Conservation (phyloP, 176 grass and related monocot genomes). For the Avena atlantica region DNA sequence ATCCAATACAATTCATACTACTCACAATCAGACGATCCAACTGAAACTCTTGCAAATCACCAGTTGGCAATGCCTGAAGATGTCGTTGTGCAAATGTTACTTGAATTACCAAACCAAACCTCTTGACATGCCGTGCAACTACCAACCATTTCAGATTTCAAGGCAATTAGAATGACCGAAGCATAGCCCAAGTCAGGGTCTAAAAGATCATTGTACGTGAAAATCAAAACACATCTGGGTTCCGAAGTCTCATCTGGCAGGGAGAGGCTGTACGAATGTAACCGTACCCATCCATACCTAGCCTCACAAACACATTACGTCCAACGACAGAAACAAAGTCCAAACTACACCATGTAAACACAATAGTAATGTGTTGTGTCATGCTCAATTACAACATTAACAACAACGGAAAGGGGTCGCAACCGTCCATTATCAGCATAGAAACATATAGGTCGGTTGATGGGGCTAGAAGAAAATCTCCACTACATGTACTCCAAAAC, state of each 20-base stretch:
- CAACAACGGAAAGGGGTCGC: not conserved
- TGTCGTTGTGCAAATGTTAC: not conserved
- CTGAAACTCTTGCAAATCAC: too few relatives aligned
- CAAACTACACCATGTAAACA: not conserved
- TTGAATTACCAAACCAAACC: not conserved
- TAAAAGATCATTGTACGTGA: too few relatives aligned
- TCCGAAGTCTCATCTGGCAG: too few relatives aligned
- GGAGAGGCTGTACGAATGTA: too few relatives aligned
- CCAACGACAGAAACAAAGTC: too few relatives aligned
- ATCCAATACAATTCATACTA: too few relatives aligned
- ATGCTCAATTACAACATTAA: not conserved
- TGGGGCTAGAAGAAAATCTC: constrained; percentile 31
- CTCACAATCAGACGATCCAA: too few relatives aligned
- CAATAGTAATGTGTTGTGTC: not conserved
- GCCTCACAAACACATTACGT: too few relatives aligned
- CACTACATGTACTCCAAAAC: constrained; percentile 52
- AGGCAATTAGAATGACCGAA: not conserved
- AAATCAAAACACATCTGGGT: too few relatives aligned
- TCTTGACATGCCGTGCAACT: too few relatives aligned
- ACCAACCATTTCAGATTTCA: not conserved
- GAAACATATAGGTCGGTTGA: constrained; percentile 5
- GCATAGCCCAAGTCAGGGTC: too few relatives aligned
- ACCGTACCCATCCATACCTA: too few relatives aligned
- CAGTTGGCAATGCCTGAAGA: not conserved
- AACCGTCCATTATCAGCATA: not conserved